Percentiles rank a stretch among this genome's conserved stretches.
Conservation (phyloP, 495 filamentous ascomycete species). For the Geopyxis carbonaria region DNA sequence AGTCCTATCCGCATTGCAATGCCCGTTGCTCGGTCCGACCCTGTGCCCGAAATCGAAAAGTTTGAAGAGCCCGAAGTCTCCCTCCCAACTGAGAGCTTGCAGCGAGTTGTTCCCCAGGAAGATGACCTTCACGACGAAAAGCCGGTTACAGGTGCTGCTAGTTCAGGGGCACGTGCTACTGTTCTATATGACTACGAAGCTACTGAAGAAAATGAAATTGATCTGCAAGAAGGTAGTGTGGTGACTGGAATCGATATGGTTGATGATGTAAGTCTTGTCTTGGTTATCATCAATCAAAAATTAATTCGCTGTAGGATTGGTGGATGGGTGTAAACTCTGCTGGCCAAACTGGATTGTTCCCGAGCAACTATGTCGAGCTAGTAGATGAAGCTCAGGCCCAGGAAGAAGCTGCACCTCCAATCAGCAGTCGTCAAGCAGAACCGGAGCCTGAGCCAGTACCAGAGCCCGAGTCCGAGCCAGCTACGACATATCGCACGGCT, state of each 20-base stretch:
- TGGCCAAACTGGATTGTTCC: conserved; percentile 80
- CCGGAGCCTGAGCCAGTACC: conserved; percentile 24
- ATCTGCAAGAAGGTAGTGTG: conserved; percentile 74
- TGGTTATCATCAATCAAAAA: not conserved
- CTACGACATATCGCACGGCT: conserved; percentile 40
- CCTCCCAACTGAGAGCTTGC: conserved; percentile 41
- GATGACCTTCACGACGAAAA: conserved; percentile 47
- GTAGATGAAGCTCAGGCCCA: conserved; percentile 44
- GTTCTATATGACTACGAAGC: conserved; percentile 94
- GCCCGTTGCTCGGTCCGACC: conserved; percentile 52
- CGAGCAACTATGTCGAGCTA: conserved; percentile 89
- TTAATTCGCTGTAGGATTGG: conserved; percentile 44
- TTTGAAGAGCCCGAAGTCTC: conserved; percentile 29
- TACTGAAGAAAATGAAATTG: conserved; percentile 89
- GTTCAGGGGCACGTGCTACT: conserved; percentile 43
- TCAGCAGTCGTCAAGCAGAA: no score
- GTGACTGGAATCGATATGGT: conserved; percentile 97
- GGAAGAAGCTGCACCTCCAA: conserved; percentile 15
- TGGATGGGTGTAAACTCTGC: conserved; percentile 77
- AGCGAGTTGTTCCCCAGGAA: conserved; percentile 42
- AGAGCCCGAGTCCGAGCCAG: conserved; percentile 15
- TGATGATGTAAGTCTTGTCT: conserved; percentile 35
- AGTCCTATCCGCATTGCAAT: conserved; percentile 68
- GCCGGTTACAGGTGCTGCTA: conserved; percentile 42
- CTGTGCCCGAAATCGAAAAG: conserved; percentile 32